Base-by-base conservation (phyloP, 2,329 filamentous ascomycete genomes). In the Diplodia intermedia region DNA sequence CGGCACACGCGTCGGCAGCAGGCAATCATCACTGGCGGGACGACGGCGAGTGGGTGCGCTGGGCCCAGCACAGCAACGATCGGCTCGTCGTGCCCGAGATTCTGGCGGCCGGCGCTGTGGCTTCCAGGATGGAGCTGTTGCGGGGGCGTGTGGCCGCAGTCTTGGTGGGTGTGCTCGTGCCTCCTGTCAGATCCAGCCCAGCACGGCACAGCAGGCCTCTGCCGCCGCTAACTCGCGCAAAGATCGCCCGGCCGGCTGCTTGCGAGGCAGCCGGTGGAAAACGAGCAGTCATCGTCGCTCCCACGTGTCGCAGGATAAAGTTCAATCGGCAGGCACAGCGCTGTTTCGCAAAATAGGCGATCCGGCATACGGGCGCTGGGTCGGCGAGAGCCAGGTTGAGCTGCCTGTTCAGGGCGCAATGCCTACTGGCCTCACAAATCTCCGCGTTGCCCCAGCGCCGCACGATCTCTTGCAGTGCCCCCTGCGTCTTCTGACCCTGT, bases 331-430 rank as follows among this genome's bases (percentile, higher is more conserved):
- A 61, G 56, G 43, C 57, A 49, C 57, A 18, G 56, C 38, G 23
- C 56, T 47, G 56, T 60, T 60, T 60, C 57, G 57, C 57, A 62
- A 43, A 62, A 33, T 63, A 63, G 60, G 38, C 60, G 43, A 52
- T 49, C 60, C 60, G 31, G 60, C 43, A 31, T 20, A 31, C n/a
- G 60, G 60, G 60, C 60, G 31, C 60, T 38, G 60, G 60, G 60
- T 63, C 60, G 29, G 38, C 40, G 23, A 63, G 60, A 52, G 60
- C 47, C 60, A 26, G 60, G 29, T 29, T n/a, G 50, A n/a, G 31
- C 20, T 63, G 47, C 60, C 60, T n/a, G 11, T 62, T 63, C 18
- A 12, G 60, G 47, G 23, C 3, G 31, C 23, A 20, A 43, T 60
- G 55, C 55, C 55, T 60, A 12, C 29, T 20, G 18, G 31, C 47